Conservation (phyloP, 2,329 filamentous ascomycete genomes). For the Fusarium sp. region DNA sequence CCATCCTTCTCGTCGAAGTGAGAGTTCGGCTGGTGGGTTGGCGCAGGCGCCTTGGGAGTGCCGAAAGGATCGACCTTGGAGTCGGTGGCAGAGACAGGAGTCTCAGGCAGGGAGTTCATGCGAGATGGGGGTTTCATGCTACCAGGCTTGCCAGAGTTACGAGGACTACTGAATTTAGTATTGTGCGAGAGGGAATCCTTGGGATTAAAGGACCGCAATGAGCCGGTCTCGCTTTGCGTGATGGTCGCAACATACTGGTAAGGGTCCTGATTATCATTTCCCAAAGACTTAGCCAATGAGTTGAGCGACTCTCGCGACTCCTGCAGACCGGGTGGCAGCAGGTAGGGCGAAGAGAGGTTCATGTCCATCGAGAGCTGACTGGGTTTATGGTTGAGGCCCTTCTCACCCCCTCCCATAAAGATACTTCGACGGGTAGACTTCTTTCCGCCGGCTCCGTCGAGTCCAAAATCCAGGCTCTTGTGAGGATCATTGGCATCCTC, state of each 20-base stretch:
- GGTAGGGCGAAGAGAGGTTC: slow-evolving; percentile 84
- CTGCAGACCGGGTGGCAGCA: slow-evolving; percentile 86
- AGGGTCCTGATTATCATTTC: slow-evolving; percentile 81
- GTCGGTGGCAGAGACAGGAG: slow-evolving; percentile 46
- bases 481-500: slow-evolving; percentile 91
- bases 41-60: slow-evolving; percentile 46
- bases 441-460: slow-evolving; percentile 58
- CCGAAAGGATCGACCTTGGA: slow-evolving; percentile 50
- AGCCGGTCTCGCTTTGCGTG: slow-evolving; percentile 64
- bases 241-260: slow-evolving; percentile 74
- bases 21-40: slow-evolving; percentile 39
- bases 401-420: slow-evolving; percentile 62
- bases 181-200: slow-evolving; percentile 58
- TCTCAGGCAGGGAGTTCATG: slow-evolving; percentile 57
- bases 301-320: slow-evolving; percentile 86
- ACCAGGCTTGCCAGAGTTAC: slow-evolving; percentile 43
- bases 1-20: slow-evolving; percentile 40
- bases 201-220: slow-evolving; percentile 61
- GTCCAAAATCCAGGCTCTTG: slow-evolving; percentile 90
- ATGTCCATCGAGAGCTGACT: slow-evolving; percentile 76
- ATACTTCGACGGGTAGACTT: slow-evolving; percentile 48
- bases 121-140: slow-evolving; percentile 46
- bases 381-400: slow-evolving; percentile 53
- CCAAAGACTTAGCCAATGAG: slow-evolving; percentile 80
- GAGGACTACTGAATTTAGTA: slow-evolving; percentile 54